Conservation (phyloP, 1,284 basidiomycete species). For the Cryptococcus jaspeensis region DNA sequence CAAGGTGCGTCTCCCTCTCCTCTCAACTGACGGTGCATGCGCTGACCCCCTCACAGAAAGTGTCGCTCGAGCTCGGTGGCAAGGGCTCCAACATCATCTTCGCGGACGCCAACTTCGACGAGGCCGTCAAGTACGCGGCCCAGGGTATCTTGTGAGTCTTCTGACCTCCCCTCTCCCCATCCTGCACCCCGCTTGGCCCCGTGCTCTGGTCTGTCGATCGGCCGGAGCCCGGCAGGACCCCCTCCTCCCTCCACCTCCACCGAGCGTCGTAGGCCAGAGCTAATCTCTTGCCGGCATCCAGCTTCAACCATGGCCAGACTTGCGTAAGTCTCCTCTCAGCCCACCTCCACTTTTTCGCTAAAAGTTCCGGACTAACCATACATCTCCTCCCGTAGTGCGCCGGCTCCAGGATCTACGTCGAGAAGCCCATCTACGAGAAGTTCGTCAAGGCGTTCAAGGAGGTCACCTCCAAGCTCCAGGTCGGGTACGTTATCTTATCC, state of each 20-base stretch:
- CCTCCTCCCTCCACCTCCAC: too few species aligned
- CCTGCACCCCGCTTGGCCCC: too few species aligned
- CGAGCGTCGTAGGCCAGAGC: too few species aligned
- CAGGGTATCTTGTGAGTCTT: constrained; percentile 46
- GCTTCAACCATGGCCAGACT: not conserved
- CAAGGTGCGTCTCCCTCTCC: too few species aligned
- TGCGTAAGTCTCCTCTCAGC: not conserved
- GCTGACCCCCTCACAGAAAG: too few species aligned
- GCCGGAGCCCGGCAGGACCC: too few species aligned
- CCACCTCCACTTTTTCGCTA: too few species aligned
- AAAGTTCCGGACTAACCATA: not conserved
- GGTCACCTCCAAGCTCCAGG: constrained; percentile 34
- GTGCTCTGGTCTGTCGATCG: too few species aligned
- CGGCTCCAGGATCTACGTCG: constrained; percentile 62
- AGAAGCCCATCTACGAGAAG: constrained; percentile 76
- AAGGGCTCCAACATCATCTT: constrained; percentile 55
- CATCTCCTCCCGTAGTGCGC: not conserved
- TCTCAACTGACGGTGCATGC: too few species aligned
- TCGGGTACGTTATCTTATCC: constrained; percentile 23
- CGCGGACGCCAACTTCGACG: constrained; percentile 60
- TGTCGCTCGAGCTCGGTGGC: constrained; percentile 58
- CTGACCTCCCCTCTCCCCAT: too few species aligned
- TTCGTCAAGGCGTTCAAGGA: constrained; percentile 67
- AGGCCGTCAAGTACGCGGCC: constrained; percentile 62
- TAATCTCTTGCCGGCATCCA: constrained; percentile 32